Percentiles rank a stretch among this genome's conserved stretches.
phyloP scores from a whole-genome alignment of 2,329 filamentous ascomycete genomes.

The Sporothrix curviconia region DNA sequence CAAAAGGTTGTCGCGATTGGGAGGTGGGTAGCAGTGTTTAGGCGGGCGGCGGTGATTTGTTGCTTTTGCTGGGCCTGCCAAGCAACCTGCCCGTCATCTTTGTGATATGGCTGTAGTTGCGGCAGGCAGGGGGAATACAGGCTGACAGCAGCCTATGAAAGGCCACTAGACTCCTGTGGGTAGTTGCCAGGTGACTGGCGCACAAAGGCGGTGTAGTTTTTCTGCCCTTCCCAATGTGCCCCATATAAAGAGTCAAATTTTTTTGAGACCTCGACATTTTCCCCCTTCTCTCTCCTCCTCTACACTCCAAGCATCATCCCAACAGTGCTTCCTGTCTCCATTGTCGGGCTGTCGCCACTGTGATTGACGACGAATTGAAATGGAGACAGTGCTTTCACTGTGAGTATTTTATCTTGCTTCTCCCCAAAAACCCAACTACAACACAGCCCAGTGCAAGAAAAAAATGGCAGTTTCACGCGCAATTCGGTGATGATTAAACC shows the following conservation, averaged over 20 bases:
- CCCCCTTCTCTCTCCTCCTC: background rate
- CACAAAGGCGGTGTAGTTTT: constrained; percentile 9
- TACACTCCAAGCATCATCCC: background rate
- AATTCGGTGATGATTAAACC: constrained; percentile 48
- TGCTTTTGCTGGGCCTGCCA: constrained; percentile 1
- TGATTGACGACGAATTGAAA: background rate
- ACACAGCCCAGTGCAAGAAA: background rate
- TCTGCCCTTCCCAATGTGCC: background rate
- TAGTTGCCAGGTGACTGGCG: background rate
- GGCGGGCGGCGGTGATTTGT: background rate
- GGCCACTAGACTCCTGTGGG: background rate
- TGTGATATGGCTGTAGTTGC: background rate
- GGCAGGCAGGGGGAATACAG: background rate
- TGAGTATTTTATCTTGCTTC: constrained; percentile 15
- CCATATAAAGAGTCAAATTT: constrained; percentile 5
- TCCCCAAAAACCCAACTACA: background rate
- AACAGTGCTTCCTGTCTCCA: background rate
- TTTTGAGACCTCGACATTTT: no score
- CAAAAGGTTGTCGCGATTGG: background rate
- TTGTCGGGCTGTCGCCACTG: background rate
- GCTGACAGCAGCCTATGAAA: background rate
- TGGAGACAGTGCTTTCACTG: background rate
- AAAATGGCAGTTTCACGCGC: constrained; percentile 13
- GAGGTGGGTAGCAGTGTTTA: background rate
- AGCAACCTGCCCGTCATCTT: background rate